Base-by-base conservation (phyloP, 805 yeast species). In the Lipomyces spencermartinsiae region DNA sequence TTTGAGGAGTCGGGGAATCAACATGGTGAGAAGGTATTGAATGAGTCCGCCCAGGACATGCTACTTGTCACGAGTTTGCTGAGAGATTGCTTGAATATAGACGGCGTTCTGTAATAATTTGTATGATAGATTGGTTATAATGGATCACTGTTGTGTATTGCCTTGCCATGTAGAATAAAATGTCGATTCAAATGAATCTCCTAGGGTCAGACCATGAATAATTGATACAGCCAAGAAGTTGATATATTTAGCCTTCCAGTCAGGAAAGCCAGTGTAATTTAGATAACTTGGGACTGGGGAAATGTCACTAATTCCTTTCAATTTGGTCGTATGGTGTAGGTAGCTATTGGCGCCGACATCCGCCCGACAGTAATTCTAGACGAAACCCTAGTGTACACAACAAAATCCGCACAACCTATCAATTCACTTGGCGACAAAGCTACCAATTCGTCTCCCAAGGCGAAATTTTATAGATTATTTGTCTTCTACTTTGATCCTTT, bases 31-130 rank as follows among this genome's bases (percentile, higher is more conserved):
- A 7, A 16, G 61, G 49, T 51, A 19, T 25, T 61, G 29, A 31
- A 19, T n/a, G 66, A 46, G 39, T 51, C 67, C 12, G 71, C 61
- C 33, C 61, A 68, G 58, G 72, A 69, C 53, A 63, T 67, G 68
- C 31, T 69, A 22, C 64, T 67, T 29, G 57, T 69, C 3, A 62
- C 69, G 22, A 67, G 71, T 34, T 34, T 69, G 56, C 53, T 69
- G 49, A 34, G 72, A 29, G 71, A 69, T 19, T 69, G 71, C 51
- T 35, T 69, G 56, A 61, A 61, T 51, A 25, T 67, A 6, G 66
- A 58, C 9, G 69, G 62, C 9, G 65, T 55, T 33, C 51, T 66
- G 57, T 61, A 57, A 34, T 49, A 53, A 25, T 49, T 53, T 43
- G 62, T 43, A 56, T 19, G 56, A 31, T 53, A 25, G 34, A 34